Conservation (phyloP, 495 filamentous ascomycete genomes). For the Bryoglossum gracile region DNA sequence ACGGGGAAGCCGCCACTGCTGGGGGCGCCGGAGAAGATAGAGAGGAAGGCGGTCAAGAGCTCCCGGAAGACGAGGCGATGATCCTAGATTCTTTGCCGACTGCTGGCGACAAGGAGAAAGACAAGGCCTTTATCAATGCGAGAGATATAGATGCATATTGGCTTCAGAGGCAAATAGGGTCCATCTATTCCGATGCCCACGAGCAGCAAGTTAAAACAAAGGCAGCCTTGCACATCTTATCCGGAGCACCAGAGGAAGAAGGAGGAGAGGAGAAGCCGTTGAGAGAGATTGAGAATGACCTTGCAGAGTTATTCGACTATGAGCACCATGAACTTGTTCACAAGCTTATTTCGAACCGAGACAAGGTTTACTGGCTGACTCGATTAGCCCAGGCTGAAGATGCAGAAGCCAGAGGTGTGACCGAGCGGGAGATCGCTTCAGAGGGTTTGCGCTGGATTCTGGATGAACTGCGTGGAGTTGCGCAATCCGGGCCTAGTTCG, state of each 20-base stretch:
- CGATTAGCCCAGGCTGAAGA: slow-evolving; percentile 80
- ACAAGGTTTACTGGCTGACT: slow-evolving; percentile 94
- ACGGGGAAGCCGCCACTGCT: slow-evolving; percentile 45
- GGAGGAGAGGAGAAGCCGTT: slow-evolving; percentile 68
- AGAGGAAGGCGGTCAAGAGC: slow-evolving; percentile 42
- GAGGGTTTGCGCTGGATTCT: slow-evolving; percentile 82
- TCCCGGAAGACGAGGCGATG: slow-evolving; percentile 61
- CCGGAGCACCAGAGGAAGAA: slow-evolving; percentile 62
- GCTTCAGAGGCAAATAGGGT: slow-evolving; percentile 88
- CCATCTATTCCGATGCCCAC: slow-evolving; percentile 82
- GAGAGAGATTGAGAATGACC: slow-evolving; percentile 92
- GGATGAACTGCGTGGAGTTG: slow-evolving; percentile 68
- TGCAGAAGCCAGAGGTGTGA: slow-evolving; percentile 61
- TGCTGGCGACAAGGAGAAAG: slow-evolving; percentile 25
- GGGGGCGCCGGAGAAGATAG: slow-evolving; percentile 46
- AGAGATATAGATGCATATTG: slow-evolving; percentile 95
- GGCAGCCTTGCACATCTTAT: slow-evolving; percentile 71
- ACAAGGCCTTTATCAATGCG: slow-evolving; percentile 62
- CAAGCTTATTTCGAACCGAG: slow-evolving; percentile 82
- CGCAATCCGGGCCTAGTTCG: slow-evolving; percentile 45
- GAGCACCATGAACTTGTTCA: slow-evolving; percentile 91
- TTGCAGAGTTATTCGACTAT: slow-evolving; percentile 97
- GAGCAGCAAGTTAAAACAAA: slow-evolving; percentile 82
- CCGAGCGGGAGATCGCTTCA: slow-evolving; percentile 85
- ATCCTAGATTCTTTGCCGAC: slow-evolving; percentile 60